These are phyloP conservation scores for Biscogniauxia mediterranea DNA, from an alignment of 2,329 filamentous ascomycete species.

Conservation along the genomic window DNA sequence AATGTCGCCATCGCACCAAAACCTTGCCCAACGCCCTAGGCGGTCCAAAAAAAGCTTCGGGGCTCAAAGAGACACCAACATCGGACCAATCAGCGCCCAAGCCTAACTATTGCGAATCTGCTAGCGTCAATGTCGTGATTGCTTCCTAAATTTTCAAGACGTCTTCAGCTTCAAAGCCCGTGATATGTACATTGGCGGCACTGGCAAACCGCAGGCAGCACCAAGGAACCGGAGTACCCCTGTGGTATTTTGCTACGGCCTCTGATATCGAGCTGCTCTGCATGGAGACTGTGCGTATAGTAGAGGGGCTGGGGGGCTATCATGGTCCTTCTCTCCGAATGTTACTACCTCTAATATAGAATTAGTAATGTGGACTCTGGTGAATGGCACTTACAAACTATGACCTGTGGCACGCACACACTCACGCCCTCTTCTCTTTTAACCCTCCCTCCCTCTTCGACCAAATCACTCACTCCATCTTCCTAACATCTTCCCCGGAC, in stretches of 20 bases:
- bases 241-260: neutral
- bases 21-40: neutral
- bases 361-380: neutral
- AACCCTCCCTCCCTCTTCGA: neutral
- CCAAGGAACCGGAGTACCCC: neutral
- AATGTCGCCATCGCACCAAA: slow-evolving; percentile 2
- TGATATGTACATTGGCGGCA: neutral
- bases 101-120: slow-evolving; percentile 21
- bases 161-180: slow-evolving; percentile 6
- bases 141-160: slow-evolving; percentile 31
- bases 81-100: slow-evolving; percentile 29
- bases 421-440: neutral
- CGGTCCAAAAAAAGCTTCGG: slow-evolving; percentile 18
- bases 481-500: neutral
- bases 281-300: neutral
- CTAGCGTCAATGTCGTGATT: slow-evolving; percentile 41
- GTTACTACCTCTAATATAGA: neutral
- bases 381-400: neutral
- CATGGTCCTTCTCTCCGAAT: neutral
- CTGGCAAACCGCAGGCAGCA: neutral
- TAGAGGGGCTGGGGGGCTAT: neutral
- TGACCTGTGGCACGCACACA: neutral
- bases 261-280: neutral
- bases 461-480: neutral
- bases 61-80: slow-evolving; percentile 12